Percentiles rank a stretch among this genome's conserved stretches.
phyloP scores from a whole-genome alignment of 352 stramenopile species.

The Thalassiosira exigua region DNA sequence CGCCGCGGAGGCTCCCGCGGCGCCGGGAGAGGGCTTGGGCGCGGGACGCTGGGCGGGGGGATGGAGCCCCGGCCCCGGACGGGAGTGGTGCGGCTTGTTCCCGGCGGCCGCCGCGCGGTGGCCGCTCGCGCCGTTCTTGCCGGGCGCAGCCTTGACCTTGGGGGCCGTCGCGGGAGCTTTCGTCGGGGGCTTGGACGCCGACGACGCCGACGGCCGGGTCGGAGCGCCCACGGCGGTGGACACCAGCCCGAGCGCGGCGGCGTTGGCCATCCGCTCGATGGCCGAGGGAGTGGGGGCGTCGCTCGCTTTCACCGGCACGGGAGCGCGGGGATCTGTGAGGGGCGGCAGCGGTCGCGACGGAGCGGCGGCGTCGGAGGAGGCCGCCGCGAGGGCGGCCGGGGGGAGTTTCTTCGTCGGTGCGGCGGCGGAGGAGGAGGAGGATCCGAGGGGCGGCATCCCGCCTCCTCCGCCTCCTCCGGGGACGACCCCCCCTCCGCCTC shows the following conservation, averaged over 20 bases:
- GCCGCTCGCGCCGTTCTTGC: too few relatives aligned
- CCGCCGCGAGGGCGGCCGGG: constrained; percentile 1
- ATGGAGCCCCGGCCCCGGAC: too few relatives aligned
- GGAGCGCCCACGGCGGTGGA: background rate
- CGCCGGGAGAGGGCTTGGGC: too few relatives aligned
- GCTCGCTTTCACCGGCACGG: too few relatives aligned
- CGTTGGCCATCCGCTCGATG: background rate
- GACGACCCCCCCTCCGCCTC: constrained; percentile 1
- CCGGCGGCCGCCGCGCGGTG: too few relatives aligned
- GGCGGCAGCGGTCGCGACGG: background rate
- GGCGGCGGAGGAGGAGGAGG: constrained; percentile 7
- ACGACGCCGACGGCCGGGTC: background rate
- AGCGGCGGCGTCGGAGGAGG: constrained; percentile 6
- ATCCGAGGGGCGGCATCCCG: too few relatives aligned
- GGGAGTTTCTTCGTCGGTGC: background rate
- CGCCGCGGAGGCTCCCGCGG: too few relatives aligned
- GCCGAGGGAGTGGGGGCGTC: background rate
- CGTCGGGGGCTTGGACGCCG: background rate
- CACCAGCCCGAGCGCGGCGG: background rate
- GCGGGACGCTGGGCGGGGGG: too few relatives aligned
- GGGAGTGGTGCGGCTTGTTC: too few relatives aligned
- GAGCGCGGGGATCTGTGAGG: too few relatives aligned
- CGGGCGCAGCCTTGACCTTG: too few relatives aligned
- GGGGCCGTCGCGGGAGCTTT: too few relatives aligned
- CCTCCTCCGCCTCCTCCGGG: background rate